Evolutionary conservation across 495 filamentous ascomycete genomes (phyloP).

Genomic region (Choiromyces venosus): DNA sequence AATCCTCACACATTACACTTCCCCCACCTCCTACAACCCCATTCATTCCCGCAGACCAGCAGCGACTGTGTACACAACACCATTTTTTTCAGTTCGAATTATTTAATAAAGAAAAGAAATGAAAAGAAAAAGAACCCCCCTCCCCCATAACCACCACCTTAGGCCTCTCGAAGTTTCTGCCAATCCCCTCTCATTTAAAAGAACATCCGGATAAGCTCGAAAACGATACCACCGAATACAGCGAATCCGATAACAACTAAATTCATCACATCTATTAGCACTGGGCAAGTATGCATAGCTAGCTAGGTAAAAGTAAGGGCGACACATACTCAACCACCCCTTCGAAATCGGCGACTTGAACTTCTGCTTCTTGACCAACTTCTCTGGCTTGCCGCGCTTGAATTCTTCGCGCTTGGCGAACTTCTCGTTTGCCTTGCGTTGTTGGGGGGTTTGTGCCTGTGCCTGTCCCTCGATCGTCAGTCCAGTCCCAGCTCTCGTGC

Average conservation of each 20-base stretch:
- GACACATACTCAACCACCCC: conserved; percentile 71
- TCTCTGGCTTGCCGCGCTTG: conserved; percentile 76
- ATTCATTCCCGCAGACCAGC: conserved; percentile 2
- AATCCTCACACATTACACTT: conserved; percentile 6
- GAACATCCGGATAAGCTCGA: conserved; percentile 78
- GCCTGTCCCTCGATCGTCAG: neutral
- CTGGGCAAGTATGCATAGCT: conserved; percentile 8
- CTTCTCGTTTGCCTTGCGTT: conserved; percentile 79
- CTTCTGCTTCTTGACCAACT: conserved; percentile 59
- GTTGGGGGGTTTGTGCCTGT: conserved; percentile 90
- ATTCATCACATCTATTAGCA: neutral
- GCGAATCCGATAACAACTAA: conserved; percentile 73
- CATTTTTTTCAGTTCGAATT: neutral
- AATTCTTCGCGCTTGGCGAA: conserved; percentile 73
- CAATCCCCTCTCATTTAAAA: conserved; percentile 41
- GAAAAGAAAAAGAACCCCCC: conserved; percentile 7
- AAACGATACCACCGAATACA: conserved; percentile 74
- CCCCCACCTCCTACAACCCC: neutral
- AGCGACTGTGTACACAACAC: conserved; percentile 15
- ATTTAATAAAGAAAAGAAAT: no score
- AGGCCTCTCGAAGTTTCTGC: neutral
- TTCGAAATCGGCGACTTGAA: conserved; percentile 72
- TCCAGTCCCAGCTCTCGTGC: neutral
- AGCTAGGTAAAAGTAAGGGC: neutral
- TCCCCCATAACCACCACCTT: no score